Evolutionary conservation across 1,284 basidiomycete genomes (phyloP).

Genomic region (Rhodotorula mucilaginosa): DNA sequence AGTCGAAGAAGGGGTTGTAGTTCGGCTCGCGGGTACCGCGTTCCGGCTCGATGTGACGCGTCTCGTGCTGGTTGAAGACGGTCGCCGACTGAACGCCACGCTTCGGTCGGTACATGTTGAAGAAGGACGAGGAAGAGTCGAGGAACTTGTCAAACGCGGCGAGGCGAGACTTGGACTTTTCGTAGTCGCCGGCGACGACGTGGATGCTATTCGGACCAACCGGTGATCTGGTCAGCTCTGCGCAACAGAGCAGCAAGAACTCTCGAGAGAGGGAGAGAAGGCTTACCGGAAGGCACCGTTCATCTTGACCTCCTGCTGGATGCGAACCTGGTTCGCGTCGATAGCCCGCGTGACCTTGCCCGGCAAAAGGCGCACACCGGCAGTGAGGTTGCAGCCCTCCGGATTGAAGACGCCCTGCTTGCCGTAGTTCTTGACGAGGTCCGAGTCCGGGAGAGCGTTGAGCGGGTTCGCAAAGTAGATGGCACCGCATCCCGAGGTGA

Average conservation of each 20-base stretch:
- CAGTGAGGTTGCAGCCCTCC: constrained; percentile 36
- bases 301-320: constrained; percentile 47
- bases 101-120: constrained; percentile 42
- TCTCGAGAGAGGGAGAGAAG: background rate
- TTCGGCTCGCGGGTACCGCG: constrained; percentile 24
- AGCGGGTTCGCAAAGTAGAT: constrained; percentile 44
- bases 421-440: constrained; percentile 40
- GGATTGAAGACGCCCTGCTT: constrained; percentile 40
- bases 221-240: no score
- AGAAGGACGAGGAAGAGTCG: constrained; percentile 43
- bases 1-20: constrained; percentile 43
- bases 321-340: constrained; percentile 46
- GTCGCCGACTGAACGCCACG: constrained; percentile 34
- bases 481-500: constrained; percentile 46
- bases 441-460: constrained; percentile 42
- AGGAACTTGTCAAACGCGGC: constrained; percentile 40
- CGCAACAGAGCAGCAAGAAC: no score
- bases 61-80: constrained; percentile 36
- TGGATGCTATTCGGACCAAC: constrained; percentile 24
- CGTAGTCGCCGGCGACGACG: constrained; percentile 40
- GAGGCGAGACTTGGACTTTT: constrained; percentile 24
- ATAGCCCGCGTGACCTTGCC: constrained; percentile 44
- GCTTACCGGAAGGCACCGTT: constrained; percentile 43
- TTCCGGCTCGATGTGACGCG: constrained; percentile 39
- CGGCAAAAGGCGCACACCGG: constrained; percentile 43